Evolutionary conservation across 2,329 filamentous ascomycete species (phyloP), one percentile per base, ranked within the genome.

Genomic region (Cytospora piceae): DNA sequence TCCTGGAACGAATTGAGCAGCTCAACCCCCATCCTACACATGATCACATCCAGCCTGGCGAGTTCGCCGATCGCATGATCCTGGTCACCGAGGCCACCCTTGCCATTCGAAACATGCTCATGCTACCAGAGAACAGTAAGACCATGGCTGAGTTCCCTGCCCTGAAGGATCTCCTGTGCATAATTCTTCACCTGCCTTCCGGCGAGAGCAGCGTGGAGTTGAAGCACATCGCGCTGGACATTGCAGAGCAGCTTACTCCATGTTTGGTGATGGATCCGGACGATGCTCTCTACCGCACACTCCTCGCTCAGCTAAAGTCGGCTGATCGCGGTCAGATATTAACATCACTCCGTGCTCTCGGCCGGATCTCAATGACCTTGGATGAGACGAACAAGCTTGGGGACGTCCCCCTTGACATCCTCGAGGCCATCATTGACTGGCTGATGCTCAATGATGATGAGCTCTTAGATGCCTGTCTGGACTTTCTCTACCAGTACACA

Each of bases 401-500:
- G 52, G 84, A 89, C 65, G 86, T 97, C 9, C 88, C 93, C 2
- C 77, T 83, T 2, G 75, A 80, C 3, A 84, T 88, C 1, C 79
- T 98, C 29, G 85, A 89, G 71, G 86, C 85, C 53, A 85, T 95
- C 58, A 85, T 86, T 66, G 85, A 90, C 70, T 93, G 90, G 87
- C 83, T 94, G 8, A 79, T 95, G 32, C 83, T 95, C 9, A 91
- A 95, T 69, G 95, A 99, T 71, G 93, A 97, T 74, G 94, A 97
- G 74, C 82, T 99, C 17, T 85, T 94, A 71, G 91, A 93, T 73
- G 91, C 93, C 22, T 93, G 91, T 68, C 83, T 99, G 37, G 95
- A 99, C 77, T 96, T 99, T 74, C 84, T 98, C 39, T 98, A 98
- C 74, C 93, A 97, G 75, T 99, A 94, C 78, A 97, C 94, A 0